A percentile compares a stretch with the other conserved stretches of the same genome.
These are phyloP conservation scores for Elsinoe batatas DNA, from an alignment of 2,329 filamentous ascomycete genomes.

Conservation along the genomic window DNA sequence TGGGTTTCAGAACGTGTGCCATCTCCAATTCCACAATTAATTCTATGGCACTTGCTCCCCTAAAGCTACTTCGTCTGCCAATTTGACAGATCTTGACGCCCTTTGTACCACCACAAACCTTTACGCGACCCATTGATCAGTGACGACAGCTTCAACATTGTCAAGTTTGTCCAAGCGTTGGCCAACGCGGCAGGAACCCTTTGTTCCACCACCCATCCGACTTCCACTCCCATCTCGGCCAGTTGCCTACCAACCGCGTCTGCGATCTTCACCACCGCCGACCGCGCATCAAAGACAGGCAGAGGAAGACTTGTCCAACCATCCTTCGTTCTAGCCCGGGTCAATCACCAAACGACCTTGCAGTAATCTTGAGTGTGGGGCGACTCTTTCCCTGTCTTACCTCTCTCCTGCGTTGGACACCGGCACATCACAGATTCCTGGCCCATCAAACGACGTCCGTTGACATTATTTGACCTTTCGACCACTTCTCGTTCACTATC, in stretches of 20 bases:
- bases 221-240: background rate
- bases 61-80: background rate
- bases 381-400: constrained; percentile 10
- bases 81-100: background rate
- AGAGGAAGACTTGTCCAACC: background rate
- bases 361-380: background rate
- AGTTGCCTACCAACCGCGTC: background rate
- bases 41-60: constrained; percentile 2
- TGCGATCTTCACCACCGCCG: background rate
- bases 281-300: background rate
- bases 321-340: background rate
- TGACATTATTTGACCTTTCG: background rate
- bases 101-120: background rate
- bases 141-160: background rate
- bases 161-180: constrained; percentile 3
- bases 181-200: constrained; percentile 10
- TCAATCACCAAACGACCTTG: background rate
- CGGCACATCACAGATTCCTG: background rate
- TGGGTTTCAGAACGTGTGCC: constrained; percentile 11
- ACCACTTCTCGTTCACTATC: background rate
- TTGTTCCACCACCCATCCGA: constrained; percentile 8
- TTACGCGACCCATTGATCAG: background rate
- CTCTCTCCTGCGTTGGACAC: constrained; percentile 1
- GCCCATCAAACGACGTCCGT: constrained; percentile 6
- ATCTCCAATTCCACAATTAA: constrained; percentile 8